Base-by-base conservation (phyloP, 2,329 filamentous ascomycete genomes). In the Cryoendolithus antarcticus region DNA sequence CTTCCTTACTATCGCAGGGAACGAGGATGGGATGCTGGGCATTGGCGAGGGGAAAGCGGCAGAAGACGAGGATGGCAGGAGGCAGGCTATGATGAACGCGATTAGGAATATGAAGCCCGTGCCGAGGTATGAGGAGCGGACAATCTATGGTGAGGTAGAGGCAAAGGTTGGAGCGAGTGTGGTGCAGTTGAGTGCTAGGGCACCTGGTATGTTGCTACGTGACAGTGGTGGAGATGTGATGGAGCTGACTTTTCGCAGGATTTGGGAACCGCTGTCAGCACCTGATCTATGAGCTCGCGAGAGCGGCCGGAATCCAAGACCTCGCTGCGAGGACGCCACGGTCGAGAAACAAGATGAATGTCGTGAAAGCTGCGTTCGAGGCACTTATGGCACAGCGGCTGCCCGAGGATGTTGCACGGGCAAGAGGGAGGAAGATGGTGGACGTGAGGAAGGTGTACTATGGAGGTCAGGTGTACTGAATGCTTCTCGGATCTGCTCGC, bases 401-500 rank as follows among this genome's bases (percentile, higher is more conserved):
- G 56, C 91, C 91, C 1, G 85, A 96, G 60, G 79, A 89, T 57
- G 80, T 98, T 57, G 91, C 91, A 41, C 74, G 83, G 36, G 89
- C 86, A 38, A 70, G 88, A 48, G 89, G 91, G 44, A 89, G 84
- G 74, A 98, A 98, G 74, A 61, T 98, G 57, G 86, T 98, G 28
- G 91, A 98, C 67, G 85, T 89, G 48, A 72, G 91, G 52, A 95
- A 91, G 70, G 91, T 96, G 56, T 98, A 98, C 68, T 96, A 95
- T 64, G 86, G 84, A 38, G 86, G 86, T 30, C 72, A 72, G 62
- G 72, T 81, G 61, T 72, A 75, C 56, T 76, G 41, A 35, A 33
- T 34, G 36, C 28, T 32, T 6, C 30, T n/a, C 30, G n/a, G 30
- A 32, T 6, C 30, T 32, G 30, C 3, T 3, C 15, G 15, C 15